phyloP scores from a whole-genome alignment of 139 green algal genomes.

The Picocystis salinarum region DNA sequence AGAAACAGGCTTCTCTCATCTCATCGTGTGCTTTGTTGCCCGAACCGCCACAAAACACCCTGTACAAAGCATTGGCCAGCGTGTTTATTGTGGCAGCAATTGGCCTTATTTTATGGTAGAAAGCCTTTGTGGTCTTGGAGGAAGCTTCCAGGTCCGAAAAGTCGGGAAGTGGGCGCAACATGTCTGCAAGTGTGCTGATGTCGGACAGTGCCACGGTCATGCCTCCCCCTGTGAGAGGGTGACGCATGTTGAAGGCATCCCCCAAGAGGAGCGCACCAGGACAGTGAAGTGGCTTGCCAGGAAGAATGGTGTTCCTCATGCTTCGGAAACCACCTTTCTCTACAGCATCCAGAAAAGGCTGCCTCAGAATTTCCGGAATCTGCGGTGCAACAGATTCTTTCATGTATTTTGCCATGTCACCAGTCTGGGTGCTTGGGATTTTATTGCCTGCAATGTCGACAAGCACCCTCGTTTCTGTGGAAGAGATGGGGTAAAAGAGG shows the following conservation, averaged over 20 bases:
- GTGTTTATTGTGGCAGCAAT: slow-evolving; percentile 96
- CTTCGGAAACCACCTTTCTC: slow-evolving; percentile 31
- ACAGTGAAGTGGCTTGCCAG: slow-evolving; percentile 16
- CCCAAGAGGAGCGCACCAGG: slow-evolving; percentile 78
- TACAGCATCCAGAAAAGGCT: slow-evolving; percentile 46
- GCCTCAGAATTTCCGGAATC: slow-evolving; percentile 36
- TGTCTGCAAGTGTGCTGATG: slow-evolving; percentile 54
- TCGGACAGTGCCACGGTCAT: slow-evolving; percentile 87
- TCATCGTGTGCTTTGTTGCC: slow-evolving; percentile 61
- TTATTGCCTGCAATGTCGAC: slow-evolving; percentile 77
- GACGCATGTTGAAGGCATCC: slow-evolving; percentile 98
- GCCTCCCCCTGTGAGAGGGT: slow-evolving; percentile 71
- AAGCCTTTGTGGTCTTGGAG: slow-evolving; percentile 34
- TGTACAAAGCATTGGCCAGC: slow-evolving; percentile 90
- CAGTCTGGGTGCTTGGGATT: slow-evolving; percentile 23
- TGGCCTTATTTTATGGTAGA: slow-evolving; percentile 26
- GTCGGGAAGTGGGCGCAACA: slow-evolving; percentile 20
- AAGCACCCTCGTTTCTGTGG: slow-evolving; percentile 65
- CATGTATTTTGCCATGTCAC: slow-evolving; percentile 44
- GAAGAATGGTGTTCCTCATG: slow-evolving; percentile 83
- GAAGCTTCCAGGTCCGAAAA: slow-evolving; percentile 28
- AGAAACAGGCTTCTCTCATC: slow-evolving; percentile 86
- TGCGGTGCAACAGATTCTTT: slow-evolving; percentile 28
- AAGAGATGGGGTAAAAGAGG: slow-evolving; percentile 95
- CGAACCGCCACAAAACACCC: slow-evolving; percentile 71